Percentiles rank a stretch among this genome's conserved stretches.
Conservation (phyloP, 2,329 filamentous ascomycete species). For the Cladosporium sp. region DNA sequence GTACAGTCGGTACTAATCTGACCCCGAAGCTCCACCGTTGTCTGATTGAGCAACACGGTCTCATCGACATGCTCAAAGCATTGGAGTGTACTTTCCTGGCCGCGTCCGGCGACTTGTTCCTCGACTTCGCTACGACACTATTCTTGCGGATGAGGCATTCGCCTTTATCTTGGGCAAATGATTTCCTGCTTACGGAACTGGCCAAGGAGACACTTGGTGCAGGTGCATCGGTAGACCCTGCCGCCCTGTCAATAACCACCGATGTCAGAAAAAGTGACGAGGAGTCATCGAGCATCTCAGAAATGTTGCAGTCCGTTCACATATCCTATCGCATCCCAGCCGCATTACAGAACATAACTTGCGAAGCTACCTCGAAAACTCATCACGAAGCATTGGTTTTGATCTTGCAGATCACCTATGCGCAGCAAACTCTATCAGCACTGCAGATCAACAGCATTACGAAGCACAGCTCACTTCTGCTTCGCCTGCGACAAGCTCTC, state of each 20-base stretch:
- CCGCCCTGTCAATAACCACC: constrained; percentile 32
- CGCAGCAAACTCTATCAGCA: constrained; percentile 55
- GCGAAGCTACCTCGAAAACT: constrained; percentile 53
- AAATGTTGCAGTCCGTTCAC: constrained; percentile 14
- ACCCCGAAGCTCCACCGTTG: constrained; percentile 59
- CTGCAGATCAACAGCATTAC: constrained; percentile 20
- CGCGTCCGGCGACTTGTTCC: constrained; percentile 62
- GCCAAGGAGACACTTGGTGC: constrained; percentile 66
- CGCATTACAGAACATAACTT: constrained; percentile 66
- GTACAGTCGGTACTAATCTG: constrained; percentile 64
- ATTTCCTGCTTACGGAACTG: constrained; percentile 71
- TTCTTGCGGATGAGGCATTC: constrained; percentile 66
- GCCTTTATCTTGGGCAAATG: constrained; percentile 66
- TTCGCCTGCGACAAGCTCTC: background rate
- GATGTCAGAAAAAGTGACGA: constrained; percentile 44
- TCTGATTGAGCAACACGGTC: constrained; percentile 62
- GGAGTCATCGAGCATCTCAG: constrained; percentile 4
- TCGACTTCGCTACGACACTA: constrained; percentile 59
- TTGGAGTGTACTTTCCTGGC: constrained; percentile 71
- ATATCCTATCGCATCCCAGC: constrained; percentile 40
- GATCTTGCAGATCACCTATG: constrained; percentile 69
- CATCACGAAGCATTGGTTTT: constrained; percentile 72
- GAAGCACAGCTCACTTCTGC: constrained; percentile 35
- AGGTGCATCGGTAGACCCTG: constrained; percentile 50
- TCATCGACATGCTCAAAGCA: constrained; percentile 59